Evolutionary conservation across 371 early-diverging fungal species (phyloP), one percentile per base, ranked within the genome.

Genomic region (Conidiobolus incongruus): DNA sequence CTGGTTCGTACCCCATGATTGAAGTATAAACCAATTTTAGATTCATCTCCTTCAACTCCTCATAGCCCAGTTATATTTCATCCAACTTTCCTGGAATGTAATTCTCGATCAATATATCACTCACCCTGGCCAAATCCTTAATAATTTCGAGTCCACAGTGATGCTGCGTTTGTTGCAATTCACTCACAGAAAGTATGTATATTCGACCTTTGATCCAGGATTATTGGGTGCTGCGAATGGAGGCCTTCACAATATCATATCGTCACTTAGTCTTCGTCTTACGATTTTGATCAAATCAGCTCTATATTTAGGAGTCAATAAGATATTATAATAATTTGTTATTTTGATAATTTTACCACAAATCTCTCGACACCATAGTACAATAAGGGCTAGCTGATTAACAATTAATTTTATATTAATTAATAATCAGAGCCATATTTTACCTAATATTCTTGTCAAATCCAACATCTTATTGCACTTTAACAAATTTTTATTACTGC

Each of bases 201-300:
- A 74, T 49, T 90, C 88, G 0, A 66, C 68, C 0, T 49, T 57
- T 1, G 32, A 38, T 13, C 40, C 45, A 2, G 53, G 20, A 24
- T 66, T 66, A 19, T 52, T 50, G 45, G 62, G 69, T 38, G 47
- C 39, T 12, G 68, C 63, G 60, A 68, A 77, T 2, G 81, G 78
- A 4, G 82, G 77, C 0, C 85, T 83, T 87, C 87, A 90, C 6
- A 67, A 50, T 3, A 87, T 68, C 0, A 88, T 88, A 52, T 90
- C 91, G 50, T 87, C 91, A 23, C 78, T 77, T 10, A 67, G 65
- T 20, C 65, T 50, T 24, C 86, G 86, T 28, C 77, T 68, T 54
- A 88, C 92, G 23, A 91, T 57, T 46, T 91, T 91, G 56, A 88
- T 75, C 2, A 89, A 71, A 22, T 86, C 83, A 1, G 92, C 92